Conservation (phyloP, 2,329 filamentous ascomycete species). For the Calonectria hongkongensis region DNA sequence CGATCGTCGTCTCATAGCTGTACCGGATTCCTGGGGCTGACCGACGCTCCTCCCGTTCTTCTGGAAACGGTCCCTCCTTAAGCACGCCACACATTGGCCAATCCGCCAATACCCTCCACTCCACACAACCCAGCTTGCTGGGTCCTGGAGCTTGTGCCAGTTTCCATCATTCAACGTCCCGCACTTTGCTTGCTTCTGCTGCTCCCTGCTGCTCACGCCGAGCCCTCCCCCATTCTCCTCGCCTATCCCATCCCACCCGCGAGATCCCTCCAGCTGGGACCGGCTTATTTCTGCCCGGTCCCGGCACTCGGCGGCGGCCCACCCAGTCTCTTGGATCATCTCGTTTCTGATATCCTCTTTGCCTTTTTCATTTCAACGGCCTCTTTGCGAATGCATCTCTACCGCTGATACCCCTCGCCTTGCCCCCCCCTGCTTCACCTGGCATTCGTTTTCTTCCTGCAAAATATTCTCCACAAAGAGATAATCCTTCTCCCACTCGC, state of each 20-base stretch:
- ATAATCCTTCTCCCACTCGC: conserved; percentile 27
- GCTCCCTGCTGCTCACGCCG: conserved; percentile 17
- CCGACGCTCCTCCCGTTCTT: conserved; percentile 52
- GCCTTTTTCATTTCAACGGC: conserved; percentile 27
- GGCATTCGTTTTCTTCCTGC: conserved; percentile 35
- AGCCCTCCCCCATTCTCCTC: conserved; percentile 32
- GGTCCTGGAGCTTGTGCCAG: conserved; percentile 40
- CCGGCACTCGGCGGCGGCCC: conserved; percentile 49
- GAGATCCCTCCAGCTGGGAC: conserved; percentile 49
- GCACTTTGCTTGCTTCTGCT: conserved; percentile 35
- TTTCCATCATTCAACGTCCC: conserved; percentile 41
- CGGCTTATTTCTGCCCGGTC: conserved; percentile 42
- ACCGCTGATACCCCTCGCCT: conserved; percentile 25
- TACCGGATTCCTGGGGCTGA: conserved; percentile 47
- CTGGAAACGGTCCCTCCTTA: conserved; percentile 50
- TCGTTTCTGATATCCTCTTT: conserved; percentile 34
- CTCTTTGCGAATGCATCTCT: conserved; percentile 49
- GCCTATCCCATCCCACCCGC: conserved; percentile 32
- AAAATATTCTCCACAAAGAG: conserved; percentile 31
- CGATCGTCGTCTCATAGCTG: conserved; percentile 45
- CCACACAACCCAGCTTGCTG: conserved; percentile 50
- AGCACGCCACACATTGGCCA: conserved; percentile 45
- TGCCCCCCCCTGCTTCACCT: conserved; percentile 34
- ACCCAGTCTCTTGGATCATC: conserved; percentile 37
- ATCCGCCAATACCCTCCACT: conserved; percentile 43